A percentile compares a stretch with the other conserved stretches of the same genome.
phyloP scores from a whole-genome alignment of 2,329 filamentous ascomycete genomes.

The Cercospora beticola region DNA sequence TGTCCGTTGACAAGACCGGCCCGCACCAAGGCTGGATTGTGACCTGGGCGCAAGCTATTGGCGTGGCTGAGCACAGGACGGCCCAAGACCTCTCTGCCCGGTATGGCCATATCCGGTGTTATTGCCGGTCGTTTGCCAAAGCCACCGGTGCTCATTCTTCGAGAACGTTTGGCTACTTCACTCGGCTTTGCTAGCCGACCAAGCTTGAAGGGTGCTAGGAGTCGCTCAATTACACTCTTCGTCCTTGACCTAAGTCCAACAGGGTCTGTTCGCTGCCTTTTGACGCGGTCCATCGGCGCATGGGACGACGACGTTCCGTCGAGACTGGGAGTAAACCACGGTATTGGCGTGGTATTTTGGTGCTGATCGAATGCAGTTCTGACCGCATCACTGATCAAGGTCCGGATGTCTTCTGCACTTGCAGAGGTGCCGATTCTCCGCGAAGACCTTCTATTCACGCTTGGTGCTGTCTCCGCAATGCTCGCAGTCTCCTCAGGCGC shows the following conservation, averaged over 20 bases:
- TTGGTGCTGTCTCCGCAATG: not conserved
- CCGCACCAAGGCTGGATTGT: not conserved
- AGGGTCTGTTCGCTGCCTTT: not conserved
- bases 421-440: not conserved
- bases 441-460: not conserved
- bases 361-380: not conserved
- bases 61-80: constrained; percentile 1
- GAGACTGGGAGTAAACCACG: not conserved
- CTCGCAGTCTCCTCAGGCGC: not conserved
- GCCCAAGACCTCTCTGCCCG: not conserved
- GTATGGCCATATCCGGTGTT: not conserved
- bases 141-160: constrained; percentile 8
- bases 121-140: not conserved
- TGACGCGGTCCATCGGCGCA: not conserved
- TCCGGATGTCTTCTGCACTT: not conserved
- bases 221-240: not conserved
- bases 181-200: not conserved
- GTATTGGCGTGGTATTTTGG: not conserved
- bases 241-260: not conserved
- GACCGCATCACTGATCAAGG: not conserved
- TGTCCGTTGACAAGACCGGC: not conserved
- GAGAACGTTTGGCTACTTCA: constrained; percentile 2
- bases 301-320: not conserved
- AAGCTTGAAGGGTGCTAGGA: constrained; percentile 6
- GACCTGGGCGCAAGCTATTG: constrained; percentile 10